Percentiles rank a stretch among this genome's conserved stretches.
phyloP scores from a whole-genome alignment of 1,284 basidiomycete genomes.

The Melanopsichium pennsylvanicum region DNA sequence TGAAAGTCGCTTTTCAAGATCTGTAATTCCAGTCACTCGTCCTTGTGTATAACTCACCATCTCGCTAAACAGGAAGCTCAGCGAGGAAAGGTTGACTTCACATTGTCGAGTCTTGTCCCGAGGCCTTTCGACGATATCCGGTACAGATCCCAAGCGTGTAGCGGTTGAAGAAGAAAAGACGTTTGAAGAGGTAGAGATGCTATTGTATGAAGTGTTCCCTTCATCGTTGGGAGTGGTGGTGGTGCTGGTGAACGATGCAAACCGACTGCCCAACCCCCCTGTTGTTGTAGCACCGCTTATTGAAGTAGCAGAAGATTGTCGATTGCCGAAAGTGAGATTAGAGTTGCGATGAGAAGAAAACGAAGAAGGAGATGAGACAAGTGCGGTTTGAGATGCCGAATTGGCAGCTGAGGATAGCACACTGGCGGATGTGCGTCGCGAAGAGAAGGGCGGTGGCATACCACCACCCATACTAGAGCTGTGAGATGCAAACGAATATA shows the following conservation, averaged over 20 bases:
- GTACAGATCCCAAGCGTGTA: conserved; percentile 1
- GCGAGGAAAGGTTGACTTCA: conserved; percentile 45
- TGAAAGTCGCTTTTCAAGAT: conserved; percentile 74
- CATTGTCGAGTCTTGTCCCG: conserved; percentile 47
- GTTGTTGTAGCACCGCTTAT: neutral
- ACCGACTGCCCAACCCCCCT: neutral
- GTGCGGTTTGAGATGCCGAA: conserved; percentile 6
- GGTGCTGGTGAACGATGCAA: conserved; percentile 19
- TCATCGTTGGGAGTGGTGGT: conserved; percentile 3
- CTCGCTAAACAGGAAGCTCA: conserved; percentile 59
- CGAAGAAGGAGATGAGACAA: conserved; percentile 7
- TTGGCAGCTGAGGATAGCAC: conserved; percentile 3
- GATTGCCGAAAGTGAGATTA: neutral
- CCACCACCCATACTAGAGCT: too few relatives aligned
- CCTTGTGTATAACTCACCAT: conserved; percentile 81
- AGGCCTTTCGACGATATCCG: conserved; percentile 60
- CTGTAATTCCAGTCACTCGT: conserved; percentile 89
- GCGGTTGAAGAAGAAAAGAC: neutral
- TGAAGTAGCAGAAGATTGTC: neutral
- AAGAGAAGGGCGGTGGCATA: conserved; percentile 24
- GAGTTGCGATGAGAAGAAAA: neutral
- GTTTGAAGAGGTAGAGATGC: too few relatives aligned
- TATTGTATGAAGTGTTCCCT: neutral
- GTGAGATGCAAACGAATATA: conserved; percentile 15
- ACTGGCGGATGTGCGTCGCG: conserved; percentile 15